Conservation (phyloP, 495 filamentous ascomycete genomes). For the Lentithecium fluviatile region DNA sequence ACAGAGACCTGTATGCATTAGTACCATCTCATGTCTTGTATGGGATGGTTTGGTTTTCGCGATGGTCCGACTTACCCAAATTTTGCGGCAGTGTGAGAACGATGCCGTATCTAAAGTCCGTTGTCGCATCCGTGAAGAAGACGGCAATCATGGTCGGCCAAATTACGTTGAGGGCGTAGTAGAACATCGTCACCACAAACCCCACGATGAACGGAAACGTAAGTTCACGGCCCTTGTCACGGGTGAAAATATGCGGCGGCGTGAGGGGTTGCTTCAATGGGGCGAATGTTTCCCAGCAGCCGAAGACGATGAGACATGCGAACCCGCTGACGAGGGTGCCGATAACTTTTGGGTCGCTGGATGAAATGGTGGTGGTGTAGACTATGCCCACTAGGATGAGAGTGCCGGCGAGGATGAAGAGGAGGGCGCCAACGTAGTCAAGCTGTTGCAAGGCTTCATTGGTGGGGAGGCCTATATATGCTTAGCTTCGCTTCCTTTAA, state of each 20-base stretch:
- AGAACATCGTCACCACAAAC: slow-evolving; percentile 41
- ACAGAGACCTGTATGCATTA: slow-evolving; percentile 22
- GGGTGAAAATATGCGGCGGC: slow-evolving; percentile 38
- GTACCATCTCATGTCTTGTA: neutral
- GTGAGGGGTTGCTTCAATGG: slow-evolving; percentile 38
- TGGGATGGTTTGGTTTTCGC: too few relatives aligned
- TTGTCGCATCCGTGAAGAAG: slow-evolving; percentile 35
- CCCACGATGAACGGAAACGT: slow-evolving; percentile 36
- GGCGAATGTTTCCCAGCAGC: slow-evolving; percentile 30
- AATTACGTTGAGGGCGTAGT: slow-evolving; percentile 38
- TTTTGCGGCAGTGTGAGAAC: slow-evolving; percentile 39
- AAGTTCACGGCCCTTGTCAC: slow-evolving; percentile 34
- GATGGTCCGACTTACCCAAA: slow-evolving; percentile 21
- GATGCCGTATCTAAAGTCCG: slow-evolving; percentile 33
- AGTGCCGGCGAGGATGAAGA: slow-evolving; percentile 33
- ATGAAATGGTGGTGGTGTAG: slow-evolving; percentile 33
- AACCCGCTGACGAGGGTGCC: slow-evolving; percentile 34
- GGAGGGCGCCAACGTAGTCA: slow-evolving; percentile 36
- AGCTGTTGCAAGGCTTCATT: slow-evolving; percentile 35
- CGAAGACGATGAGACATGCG: slow-evolving; percentile 26
- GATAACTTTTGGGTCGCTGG: slow-evolving; percentile 36
- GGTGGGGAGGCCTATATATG: slow-evolving; percentile 30
- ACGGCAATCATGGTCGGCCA: slow-evolving; percentile 35
- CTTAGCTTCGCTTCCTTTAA: too few relatives aligned
- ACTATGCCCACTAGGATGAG: slow-evolving; percentile 36